A percentile compares a stretch with the other conserved stretches of the same genome.
Conservation (phyloP, 148 eudicot species). For the Vaccinium darrowii region DNA sequence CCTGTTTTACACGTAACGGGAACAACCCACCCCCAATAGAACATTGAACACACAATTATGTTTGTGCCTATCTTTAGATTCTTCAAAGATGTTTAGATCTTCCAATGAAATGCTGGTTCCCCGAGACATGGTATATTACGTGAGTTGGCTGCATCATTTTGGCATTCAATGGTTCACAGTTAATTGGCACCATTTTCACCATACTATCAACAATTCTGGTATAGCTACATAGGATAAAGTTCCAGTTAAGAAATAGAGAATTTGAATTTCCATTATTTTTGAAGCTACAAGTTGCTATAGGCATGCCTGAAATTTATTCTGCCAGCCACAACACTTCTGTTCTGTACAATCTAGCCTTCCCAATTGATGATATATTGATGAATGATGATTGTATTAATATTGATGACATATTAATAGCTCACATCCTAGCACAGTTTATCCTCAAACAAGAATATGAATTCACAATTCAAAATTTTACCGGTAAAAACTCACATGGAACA, state of each 20-base stretch:
- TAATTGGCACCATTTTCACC: not conserved
- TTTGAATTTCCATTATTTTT: slow-evolving; percentile 10
- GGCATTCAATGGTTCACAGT: not conserved
- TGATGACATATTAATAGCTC: not conserved
- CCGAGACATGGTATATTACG: not conserved
- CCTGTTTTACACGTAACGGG: not conserved
- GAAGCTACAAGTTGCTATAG: not conserved
- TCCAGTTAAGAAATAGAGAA: not conserved
- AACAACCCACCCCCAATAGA: not conserved
- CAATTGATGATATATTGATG: too few relatives aligned
- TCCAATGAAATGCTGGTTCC: not conserved
- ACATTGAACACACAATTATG: not conserved
- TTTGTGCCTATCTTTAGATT: not conserved
- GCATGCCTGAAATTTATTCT: not conserved
- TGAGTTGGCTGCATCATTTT: not conserved
- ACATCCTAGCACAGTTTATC: not conserved
- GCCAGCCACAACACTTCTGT: not conserved
- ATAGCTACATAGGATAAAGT: not conserved
- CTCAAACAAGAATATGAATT: not conserved
- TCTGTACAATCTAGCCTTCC: slow-evolving; percentile 1
- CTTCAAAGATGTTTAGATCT: not conserved
- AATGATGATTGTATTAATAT: too few relatives aligned
- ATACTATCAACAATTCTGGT: not conserved
- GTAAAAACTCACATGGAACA: not conserved
- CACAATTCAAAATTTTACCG: not conserved